Conservation (phyloP, 106 monocot species). For the Agapanthus africanus region DNA sequence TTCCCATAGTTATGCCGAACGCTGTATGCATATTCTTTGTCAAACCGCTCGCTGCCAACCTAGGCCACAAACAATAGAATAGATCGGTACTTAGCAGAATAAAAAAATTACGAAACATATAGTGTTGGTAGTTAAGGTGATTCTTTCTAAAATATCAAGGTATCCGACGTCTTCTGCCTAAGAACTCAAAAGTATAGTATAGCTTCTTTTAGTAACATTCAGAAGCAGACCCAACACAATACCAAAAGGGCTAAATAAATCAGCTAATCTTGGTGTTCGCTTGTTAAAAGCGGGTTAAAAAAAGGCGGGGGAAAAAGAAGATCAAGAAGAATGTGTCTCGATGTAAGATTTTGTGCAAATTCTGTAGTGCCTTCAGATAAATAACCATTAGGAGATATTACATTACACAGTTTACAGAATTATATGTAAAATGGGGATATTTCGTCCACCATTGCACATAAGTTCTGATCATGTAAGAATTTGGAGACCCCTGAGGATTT, state of each 20-base stretch:
- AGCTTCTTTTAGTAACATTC: neutral
- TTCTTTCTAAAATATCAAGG: neutral
- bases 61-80: constrained; percentile 16
- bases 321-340: too few relatives aligned
- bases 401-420: too few relatives aligned
- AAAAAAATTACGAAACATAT: neutral
- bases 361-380: neutral
- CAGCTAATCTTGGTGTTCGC: neutral
- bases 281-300: too few relatives aligned
- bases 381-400: neutral
- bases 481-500: too few relatives aligned
- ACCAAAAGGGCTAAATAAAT: neutral
- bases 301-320: too few relatives aligned
- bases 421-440: too few relatives aligned
- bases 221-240: neutral
- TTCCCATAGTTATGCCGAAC: constrained; percentile 94
- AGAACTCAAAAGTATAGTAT: neutral
- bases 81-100: neutral
- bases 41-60: constrained; percentile 89
- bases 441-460: too few relatives aligned
- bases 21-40: constrained; percentile 89
- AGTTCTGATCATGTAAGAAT: too few relatives aligned
- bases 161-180: neutral
- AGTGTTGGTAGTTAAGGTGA: neutral
- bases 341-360: neutral